A percentile compares a stretch with the other conserved stretches of the same genome.
phyloP scores from a whole-genome alignment of 2,329 filamentous ascomycete genomes.

The Hortaea sp. region DNA sequence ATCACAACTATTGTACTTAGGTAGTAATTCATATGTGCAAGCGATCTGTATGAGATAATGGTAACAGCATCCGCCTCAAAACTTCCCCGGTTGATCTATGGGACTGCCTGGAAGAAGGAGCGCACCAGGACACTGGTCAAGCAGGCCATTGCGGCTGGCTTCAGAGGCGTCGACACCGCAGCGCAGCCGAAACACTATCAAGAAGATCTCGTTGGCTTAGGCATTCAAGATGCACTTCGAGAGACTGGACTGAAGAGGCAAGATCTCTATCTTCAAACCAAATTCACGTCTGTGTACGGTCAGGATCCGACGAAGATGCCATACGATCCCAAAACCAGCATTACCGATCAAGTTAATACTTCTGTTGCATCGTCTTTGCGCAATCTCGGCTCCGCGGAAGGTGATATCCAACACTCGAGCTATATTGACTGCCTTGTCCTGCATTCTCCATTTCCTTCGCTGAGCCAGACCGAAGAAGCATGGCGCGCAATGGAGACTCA shows the following conservation, averaged over 20 bases:
- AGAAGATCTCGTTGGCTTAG: slow-evolving; percentile 60
- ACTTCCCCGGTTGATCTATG: slow-evolving; percentile 53
- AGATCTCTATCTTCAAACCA: slow-evolving; percentile 72
- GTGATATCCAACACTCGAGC: slow-evolving; percentile 30
- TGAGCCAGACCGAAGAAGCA: slow-evolving; percentile 48
- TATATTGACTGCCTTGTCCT: slow-evolving; percentile 52
- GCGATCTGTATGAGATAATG: slow-evolving; percentile 2
- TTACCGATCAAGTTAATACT: slow-evolving; percentile 55
- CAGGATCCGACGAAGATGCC: slow-evolving; percentile 54
- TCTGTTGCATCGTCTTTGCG: slow-evolving; percentile 58
- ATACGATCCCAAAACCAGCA: slow-evolving; percentile 48
- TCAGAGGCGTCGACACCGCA: slow-evolving; percentile 66
- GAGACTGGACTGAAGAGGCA: slow-evolving; percentile 49
- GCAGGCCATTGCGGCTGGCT: slow-evolving; percentile 57
- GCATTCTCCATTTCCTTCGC: slow-evolving; percentile 45
- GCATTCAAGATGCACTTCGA: slow-evolving; percentile 50
- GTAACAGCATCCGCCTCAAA: slow-evolving; percentile 5
- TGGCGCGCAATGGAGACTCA: slow-evolving; percentile 59
- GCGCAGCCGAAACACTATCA: slow-evolving; percentile 70
- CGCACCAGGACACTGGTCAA: slow-evolving; percentile 57
- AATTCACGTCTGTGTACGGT: slow-evolving; percentile 57
- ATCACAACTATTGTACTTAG: no score
- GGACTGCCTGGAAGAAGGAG: slow-evolving; percentile 78
- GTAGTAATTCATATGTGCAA: no score
- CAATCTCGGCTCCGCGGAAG: slow-evolving; percentile 41